phyloP scores from a whole-genome alignment of 148 eudicot species.

The Oxyria digyna region DNA sequence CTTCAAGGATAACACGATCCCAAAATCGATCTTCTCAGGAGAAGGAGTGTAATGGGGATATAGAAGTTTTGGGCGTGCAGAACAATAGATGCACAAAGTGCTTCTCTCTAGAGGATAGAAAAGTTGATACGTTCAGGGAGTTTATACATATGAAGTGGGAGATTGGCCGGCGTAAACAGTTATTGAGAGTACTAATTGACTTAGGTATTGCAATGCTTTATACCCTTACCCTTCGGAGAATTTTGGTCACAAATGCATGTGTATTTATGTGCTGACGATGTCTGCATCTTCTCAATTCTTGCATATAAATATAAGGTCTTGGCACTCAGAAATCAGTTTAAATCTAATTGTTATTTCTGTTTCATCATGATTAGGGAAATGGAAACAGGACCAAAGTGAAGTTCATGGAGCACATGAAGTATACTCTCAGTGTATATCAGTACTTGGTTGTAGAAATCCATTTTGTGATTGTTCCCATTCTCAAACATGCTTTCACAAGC shows the following conservation, averaged over 20 bases:
- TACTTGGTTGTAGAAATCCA: slow-evolving; percentile 43
- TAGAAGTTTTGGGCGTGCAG: slow-evolving; percentile 21
- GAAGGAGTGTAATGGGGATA: slow-evolving; percentile 16
- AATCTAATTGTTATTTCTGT: neutral
- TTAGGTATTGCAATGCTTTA: slow-evolving; percentile 36
- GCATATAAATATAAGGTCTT: neutral
- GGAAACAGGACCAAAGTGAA: slow-evolving; percentile 26
- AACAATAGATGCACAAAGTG: slow-evolving; percentile 55
- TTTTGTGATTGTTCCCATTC: slow-evolving; percentile 28
- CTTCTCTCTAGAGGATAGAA: slow-evolving; percentile 25
- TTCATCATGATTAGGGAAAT: slow-evolving; percentile 44
- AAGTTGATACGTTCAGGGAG: slow-evolving; percentile 24
- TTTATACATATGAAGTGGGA: slow-evolving; percentile 63
- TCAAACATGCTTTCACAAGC: slow-evolving; percentile 16
- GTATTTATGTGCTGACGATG: neutral
- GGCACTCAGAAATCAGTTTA: neutral
- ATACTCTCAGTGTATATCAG: slow-evolving; percentile 38
- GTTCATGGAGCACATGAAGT: slow-evolving; percentile 36
- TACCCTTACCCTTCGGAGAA: neutral
- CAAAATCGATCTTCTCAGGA: slow-evolving; percentile 24
- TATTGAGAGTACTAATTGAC: slow-evolving; percentile 40
- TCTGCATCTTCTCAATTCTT: neutral
- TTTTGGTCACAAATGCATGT: neutral
- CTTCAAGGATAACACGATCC: slow-evolving; percentile 48
- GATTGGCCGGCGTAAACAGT: slow-evolving; percentile 49